Percentiles rank a stretch among this genome's conserved stretches.
These are phyloP conservation scores for Neofusicoccum sp. DNA, from an alignment of 2,329 filamentous ascomycete genomes.

Conservation along the genomic window DNA sequence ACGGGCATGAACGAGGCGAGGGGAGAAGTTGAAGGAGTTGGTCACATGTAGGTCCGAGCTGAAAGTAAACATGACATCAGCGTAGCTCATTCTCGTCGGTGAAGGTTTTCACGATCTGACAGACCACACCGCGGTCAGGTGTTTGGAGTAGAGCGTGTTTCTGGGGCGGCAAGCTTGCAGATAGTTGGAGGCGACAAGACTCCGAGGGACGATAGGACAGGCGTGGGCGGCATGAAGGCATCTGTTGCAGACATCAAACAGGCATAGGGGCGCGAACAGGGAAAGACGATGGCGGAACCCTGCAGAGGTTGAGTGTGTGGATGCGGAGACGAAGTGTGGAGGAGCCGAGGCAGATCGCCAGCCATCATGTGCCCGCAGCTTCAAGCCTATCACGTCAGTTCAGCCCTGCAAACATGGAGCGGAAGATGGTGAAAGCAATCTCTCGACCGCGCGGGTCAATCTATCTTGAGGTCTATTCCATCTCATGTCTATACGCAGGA, in stretches of 20 bases:
- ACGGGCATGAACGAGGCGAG: no score
- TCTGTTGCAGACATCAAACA: not conserved
- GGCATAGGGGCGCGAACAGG: not conserved
- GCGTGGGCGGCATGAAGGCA: not conserved
- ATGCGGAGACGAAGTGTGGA: not conserved
- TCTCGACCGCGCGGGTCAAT: not conserved
- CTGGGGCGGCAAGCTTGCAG: not conserved
- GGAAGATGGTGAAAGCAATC: not conserved
- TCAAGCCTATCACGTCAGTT: not conserved
- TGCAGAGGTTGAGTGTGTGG: not conserved
- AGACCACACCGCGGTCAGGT: no score
- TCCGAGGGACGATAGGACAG: not conserved
- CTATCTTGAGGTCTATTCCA: not conserved
- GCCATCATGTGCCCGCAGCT: not conserved
- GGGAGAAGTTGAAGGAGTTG: no score
- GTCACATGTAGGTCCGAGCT: no score
- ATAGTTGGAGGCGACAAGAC: not conserved
- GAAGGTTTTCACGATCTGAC: no score
- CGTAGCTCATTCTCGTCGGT: no score
- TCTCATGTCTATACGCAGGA: not conserved
- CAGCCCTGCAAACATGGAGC: not conserved
- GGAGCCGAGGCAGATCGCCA: not conserved
- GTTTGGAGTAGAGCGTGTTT: not conserved
- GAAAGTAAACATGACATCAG: no score
- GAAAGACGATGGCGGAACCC: not conserved